phyloP scores from a whole-genome alignment of 2,329 filamentous ascomycete genomes.

The Penicillium brevicompactum region DNA sequence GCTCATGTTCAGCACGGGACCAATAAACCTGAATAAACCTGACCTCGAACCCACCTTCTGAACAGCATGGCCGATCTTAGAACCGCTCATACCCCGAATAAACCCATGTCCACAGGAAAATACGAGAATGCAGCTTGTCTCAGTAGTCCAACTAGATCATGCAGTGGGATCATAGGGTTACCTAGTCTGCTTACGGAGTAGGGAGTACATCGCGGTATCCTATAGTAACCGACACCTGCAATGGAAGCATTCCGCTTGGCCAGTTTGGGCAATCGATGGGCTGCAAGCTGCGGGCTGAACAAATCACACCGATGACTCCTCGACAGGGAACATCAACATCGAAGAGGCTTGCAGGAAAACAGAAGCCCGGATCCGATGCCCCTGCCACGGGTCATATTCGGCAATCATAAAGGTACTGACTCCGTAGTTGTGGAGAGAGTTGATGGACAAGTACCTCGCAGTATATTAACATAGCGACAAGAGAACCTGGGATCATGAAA shows the following conservation, averaged over 20 bases:
- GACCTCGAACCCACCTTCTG: neutral
- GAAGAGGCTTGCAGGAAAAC: neutral
- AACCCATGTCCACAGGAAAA: neutral
- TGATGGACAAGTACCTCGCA: neutral
- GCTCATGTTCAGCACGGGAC: neutral
- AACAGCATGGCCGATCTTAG: neutral
- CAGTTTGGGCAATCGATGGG: neutral
- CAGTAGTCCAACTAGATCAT: slow-evolving; percentile 5
- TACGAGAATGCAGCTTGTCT: slow-evolving; percentile 1
- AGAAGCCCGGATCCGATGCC: neutral
- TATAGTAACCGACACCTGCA: neutral
- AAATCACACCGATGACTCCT: neutral
- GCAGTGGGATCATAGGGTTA: neutral
- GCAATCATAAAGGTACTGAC: neutral
- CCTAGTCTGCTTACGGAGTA: neutral
- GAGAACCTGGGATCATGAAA: too few relatives aligned
- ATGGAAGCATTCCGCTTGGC: slow-evolving; percentile 21
- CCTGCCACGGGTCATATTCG: neutral
- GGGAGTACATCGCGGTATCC: neutral
- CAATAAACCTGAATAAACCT: neutral
- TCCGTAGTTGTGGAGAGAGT: neutral
- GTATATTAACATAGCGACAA: too few relatives aligned
- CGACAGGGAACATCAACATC: neutral
- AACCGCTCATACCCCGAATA: neutral
- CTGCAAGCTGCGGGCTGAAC: neutral